Percentiles rank a stretch among this genome's conserved stretches.
These are phyloP conservation scores for Cutaneotrichosporon mucoides DNA, from an alignment of 1,284 basidiomycete species.

Conservation along the genomic window DNA sequence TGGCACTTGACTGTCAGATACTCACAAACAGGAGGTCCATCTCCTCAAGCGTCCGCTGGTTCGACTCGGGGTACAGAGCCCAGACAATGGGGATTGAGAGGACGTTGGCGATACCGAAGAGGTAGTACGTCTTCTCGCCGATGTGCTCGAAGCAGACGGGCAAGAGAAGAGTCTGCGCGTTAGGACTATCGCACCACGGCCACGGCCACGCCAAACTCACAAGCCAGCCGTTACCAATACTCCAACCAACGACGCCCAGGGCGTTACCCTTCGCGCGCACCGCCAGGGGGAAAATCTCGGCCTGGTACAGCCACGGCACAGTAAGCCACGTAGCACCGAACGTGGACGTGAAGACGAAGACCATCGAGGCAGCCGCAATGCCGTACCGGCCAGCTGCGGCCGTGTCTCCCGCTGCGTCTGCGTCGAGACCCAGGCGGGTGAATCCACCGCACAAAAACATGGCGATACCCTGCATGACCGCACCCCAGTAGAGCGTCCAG, in stretches of 20 bases:
- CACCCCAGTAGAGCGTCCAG: conserved; percentile 26
- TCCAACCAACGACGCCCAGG: conserved; percentile 36
- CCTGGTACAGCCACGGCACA: conserved; percentile 36
- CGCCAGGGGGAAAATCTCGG: conserved; percentile 38
- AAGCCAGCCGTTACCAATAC: conserved; percentile 35
- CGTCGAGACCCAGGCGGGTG: conserved; percentile 23
- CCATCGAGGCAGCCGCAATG: conserved; percentile 24
- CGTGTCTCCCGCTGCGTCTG: conserved; percentile 14
- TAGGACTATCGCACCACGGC: too few relatives aligned
- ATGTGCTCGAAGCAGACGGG: conserved; percentile 28
- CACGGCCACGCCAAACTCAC: conserved; percentile 4
- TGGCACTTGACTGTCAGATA: too few relatives aligned
- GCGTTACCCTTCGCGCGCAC: conserved; percentile 37
- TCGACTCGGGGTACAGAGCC: conserved; percentile 33
- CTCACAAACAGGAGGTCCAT: conserved; percentile 19
- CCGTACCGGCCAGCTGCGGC: conserved; percentile 20
- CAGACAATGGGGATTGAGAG: conserved; percentile 31
- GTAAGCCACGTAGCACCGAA: conserved; percentile 40
- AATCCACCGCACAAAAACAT: conserved; percentile 43
- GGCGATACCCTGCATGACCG: conserved; percentile 37
- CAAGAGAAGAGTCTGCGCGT: conserved; percentile 17
- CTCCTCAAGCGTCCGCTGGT: conserved; percentile 31
- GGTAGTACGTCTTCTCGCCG: conserved; percentile 28
- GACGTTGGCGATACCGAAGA: conserved; percentile 16
- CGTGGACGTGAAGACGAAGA: conserved; percentile 31